Conservation (phyloP, 192 early-diverging fungal species). For the Gryganskiella cystojenkinii region DNA sequence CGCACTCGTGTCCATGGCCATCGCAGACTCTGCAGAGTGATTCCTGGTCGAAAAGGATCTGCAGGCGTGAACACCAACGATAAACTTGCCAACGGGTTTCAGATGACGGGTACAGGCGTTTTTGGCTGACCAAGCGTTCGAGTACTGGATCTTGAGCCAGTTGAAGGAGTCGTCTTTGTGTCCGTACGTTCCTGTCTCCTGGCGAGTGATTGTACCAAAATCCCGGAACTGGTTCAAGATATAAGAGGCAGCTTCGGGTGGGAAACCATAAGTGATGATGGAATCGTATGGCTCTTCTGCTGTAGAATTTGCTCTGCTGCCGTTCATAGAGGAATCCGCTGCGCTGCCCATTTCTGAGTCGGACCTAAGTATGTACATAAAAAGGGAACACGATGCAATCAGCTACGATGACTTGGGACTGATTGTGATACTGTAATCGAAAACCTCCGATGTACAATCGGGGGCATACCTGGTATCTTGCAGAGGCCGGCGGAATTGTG, state of each 20-base stretch:
- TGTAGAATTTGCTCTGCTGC: not conserved
- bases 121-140: conserved; percentile 25
- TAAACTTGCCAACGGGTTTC: conserved; percentile 24
- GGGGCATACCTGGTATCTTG: conserved; percentile 8
- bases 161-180: conserved; percentile 25
- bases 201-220: conserved; percentile 29
- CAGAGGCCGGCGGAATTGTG: not conserved
- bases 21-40: not conserved
- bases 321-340: not conserved
- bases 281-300: conserved; percentile 6
- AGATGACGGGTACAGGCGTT: conserved; percentile 28
- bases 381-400: not conserved
- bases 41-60: conserved; percentile 3
- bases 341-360: not conserved
- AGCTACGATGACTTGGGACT: not conserved
- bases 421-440: no score
- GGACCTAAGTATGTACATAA: not conserved
- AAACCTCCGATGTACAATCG: not conserved
- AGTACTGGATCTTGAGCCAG: conserved; percentile 44
- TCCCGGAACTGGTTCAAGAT: conserved; percentile 36
- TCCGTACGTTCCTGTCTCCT: conserved; percentile 31
- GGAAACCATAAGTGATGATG: conserved; percentile 46
- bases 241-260: conserved; percentile 28
- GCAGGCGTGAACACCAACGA: conserved; percentile 37
- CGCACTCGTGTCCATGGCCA: conserved; percentile 16